Percentiles rank a stretch among this genome's conserved stretches.
These are phyloP conservation scores for Microsporum ferrugineum DNA, from an alignment of 2,329 filamentous ascomycete genomes.

Conservation along the genomic window DNA sequence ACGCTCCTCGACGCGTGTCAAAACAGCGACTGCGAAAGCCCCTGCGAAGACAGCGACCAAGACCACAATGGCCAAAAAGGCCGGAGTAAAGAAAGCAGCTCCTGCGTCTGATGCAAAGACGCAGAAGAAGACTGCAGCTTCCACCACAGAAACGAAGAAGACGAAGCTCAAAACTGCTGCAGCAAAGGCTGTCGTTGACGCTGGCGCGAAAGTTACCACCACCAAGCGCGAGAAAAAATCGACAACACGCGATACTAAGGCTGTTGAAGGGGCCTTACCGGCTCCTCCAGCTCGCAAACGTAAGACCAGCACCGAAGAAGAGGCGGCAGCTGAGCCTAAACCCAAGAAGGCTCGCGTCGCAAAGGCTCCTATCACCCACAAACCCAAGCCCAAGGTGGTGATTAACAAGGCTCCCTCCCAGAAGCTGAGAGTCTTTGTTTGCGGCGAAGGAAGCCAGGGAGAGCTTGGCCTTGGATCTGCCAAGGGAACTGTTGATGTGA, in stretches of 20 bases:
- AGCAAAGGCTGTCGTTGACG: neutral
- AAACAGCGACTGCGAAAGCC: conserved; percentile 1
- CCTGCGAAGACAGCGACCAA: neutral
- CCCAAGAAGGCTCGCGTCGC: conserved; percentile 17
- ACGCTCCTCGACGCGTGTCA: neutral
- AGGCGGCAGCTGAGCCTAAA: conserved; percentile 8
- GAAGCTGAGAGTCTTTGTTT: conserved; percentile 62
- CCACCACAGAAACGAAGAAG: conserved; percentile 2
- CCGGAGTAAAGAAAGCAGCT: conserved; percentile 4
- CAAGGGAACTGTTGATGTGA: conserved; percentile 58
- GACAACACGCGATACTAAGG: neutral
- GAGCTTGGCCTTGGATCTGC: conserved; percentile 66
- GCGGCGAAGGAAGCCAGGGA: conserved; percentile 67
- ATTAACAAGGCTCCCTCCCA: conserved; percentile 52
- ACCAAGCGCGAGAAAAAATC: conserved; percentile 1
- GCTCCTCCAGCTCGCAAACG: conserved; percentile 15
- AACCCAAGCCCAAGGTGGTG: conserved; percentile 21
- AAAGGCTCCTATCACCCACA: conserved; percentile 8
- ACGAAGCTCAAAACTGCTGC: conserved; percentile 6
- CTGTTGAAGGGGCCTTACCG: conserved; percentile 14
- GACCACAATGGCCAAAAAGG: conserved; percentile 4
- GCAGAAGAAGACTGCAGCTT: conserved; percentile 2
- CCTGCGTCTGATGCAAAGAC: neutral
- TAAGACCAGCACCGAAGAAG: conserved; percentile 13
- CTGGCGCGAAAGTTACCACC: neutral